Conservation (phyloP, 176 grass and related monocot species). For the Oryza nivara region DNA sequence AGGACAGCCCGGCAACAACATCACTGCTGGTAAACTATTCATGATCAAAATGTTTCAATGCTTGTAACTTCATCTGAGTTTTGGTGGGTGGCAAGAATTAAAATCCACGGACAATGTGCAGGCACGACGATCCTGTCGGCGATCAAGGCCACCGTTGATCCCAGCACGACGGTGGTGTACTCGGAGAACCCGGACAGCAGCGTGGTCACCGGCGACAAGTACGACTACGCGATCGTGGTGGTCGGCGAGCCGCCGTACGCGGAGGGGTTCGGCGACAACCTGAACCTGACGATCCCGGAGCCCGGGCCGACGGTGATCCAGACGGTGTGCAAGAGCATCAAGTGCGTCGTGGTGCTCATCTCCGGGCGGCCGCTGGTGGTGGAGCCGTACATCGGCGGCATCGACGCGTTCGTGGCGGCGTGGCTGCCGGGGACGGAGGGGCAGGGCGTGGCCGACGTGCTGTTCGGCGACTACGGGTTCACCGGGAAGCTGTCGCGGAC, state of each 20-base stretch:
- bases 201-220: slow-evolving; percentile 44
- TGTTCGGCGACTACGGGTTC: slow-evolving; percentile 93
- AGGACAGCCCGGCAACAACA: slow-evolving; percentile 53
- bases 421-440: slow-evolving; percentile 89
- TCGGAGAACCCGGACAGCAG: slow-evolving; percentile 58
- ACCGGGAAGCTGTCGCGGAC: slow-evolving; percentile 74
- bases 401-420: slow-evolving; percentile 82
- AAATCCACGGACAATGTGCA: neutral
- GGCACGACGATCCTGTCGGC: slow-evolving; percentile 76
- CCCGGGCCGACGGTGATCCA: slow-evolving; percentile 66
- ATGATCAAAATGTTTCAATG: neutral
- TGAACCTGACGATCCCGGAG: slow-evolving; percentile 77
- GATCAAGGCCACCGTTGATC: slow-evolving; percentile 65
- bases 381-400: slow-evolving; percentile 68
- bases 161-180: slow-evolving; percentile 62
- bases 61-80: too few relatives aligned
- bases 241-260: slow-evolving; percentile 72
- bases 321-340: slow-evolving; percentile 61
- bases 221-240: slow-evolving; percentile 69
- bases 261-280: slow-evolving; percentile 65
- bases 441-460: slow-evolving; percentile 79
- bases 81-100: neutral
- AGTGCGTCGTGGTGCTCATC: slow-evolving; percentile 75
- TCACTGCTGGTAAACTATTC: slow-evolving; percentile 48
- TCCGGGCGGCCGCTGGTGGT: slow-evolving; percentile 81